Conservation (phyloP, 2,329 filamentous ascomycete genomes). For the Simplicillium sp. region DNA sequence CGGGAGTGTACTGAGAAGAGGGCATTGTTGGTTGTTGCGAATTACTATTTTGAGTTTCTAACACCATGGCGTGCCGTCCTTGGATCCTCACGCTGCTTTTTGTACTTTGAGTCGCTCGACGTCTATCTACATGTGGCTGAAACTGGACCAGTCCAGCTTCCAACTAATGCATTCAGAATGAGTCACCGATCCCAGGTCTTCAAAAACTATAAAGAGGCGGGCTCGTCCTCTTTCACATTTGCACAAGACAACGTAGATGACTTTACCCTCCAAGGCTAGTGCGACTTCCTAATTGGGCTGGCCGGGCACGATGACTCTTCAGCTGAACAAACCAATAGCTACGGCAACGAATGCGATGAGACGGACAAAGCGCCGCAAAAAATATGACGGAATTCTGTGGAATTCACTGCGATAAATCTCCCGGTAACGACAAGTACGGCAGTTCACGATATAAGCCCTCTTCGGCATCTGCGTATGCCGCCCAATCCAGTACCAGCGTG, state of each 20-base stretch:
- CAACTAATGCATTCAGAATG: constrained; percentile 4
- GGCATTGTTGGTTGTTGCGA: neutral
- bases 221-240: neutral
- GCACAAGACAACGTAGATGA: too few species aligned
- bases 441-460: too few species aligned
- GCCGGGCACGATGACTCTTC: too few species aligned
- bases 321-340: too few species aligned
- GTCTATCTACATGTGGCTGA: neutral
- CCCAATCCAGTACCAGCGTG: constrained; percentile 33
- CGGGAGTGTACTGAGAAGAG: neutral
- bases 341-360: too few species aligned
- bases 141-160: neutral
- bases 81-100: neutral
- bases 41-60: neutral
- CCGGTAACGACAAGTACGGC: too few species aligned
- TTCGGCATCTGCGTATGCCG: too few species aligned
- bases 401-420: too few species aligned
- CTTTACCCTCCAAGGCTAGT: too few species aligned
- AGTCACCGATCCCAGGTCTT: constrained; percentile 1
- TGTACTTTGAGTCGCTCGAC: neutral
- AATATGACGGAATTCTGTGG: too few species aligned
- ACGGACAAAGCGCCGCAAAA: too few species aligned
- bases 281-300: too few species aligned
- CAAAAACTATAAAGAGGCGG: constrained; percentile 8
- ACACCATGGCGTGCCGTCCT: neutral